Evolutionary conservation across 1,284 basidiomycete genomes (phyloP), one percentile per base, ranked within the genome.

Genomic region (Apiotrichum porosum): DNA sequence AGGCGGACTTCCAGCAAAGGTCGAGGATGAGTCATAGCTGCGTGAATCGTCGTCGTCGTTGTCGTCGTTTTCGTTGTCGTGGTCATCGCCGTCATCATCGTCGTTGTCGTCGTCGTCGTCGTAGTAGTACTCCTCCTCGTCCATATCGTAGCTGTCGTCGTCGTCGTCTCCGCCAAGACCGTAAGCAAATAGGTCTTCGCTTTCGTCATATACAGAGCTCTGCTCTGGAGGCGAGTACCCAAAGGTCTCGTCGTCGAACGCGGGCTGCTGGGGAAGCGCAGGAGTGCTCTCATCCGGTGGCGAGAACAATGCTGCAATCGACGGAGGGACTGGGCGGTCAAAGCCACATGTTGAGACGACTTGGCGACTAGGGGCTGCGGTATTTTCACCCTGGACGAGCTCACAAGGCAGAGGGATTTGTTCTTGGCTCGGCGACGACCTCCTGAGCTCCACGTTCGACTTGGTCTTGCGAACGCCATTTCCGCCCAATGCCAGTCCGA

Each of bases 181-280:
- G 19, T 42, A 22, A 1, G 32, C 35, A 42, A 39, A 34, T 33
- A 59, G 53, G 49, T 70, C 68, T n/a, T 69, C 68, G 19, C 59
- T 61, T 39, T 54, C 60, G 42, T 71, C 68, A 42, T 71, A 70
- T 42, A 67, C 66, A 6, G 52, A 52, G 4, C 65, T 12, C 8
- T 6, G 26, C 26, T 12, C 65, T 19, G 68, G 47, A 8, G 62
- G 65, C 18, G 51, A 58, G 47, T 62, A 68, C 9, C 60, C 65
- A 40, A 58, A 68, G 18, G 56, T 60, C 23, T 65, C 48, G 42
- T 49, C 48, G 19, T 44, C 48, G 14, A 44, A 44, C 21, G 33
- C 33, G 4, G 26, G 39, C 15, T 42, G 24, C n/a, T 39, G 24
- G 15, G 24, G 18, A 21, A 28, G 26, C 31, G 18, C 12, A 9